Conservation (phyloP, 2,329 filamentous ascomycete species). For the Podosphaera aphanis region DNA sequence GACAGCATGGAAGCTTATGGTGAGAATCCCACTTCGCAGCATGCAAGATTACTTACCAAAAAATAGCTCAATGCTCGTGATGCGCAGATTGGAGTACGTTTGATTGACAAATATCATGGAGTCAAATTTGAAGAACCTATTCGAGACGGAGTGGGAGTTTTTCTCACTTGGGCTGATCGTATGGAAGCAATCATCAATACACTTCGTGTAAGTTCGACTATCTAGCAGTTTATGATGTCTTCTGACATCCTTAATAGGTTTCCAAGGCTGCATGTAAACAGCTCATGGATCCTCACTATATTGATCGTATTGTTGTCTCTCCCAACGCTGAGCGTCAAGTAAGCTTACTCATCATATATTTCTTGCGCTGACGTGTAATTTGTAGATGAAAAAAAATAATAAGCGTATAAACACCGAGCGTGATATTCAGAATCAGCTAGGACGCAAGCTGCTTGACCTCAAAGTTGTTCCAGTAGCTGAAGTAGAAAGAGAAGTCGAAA, state of each 20-base stretch:
- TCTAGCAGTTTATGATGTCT: background rate
- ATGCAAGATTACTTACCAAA: background rate
- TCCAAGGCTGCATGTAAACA: conserved; percentile 12
- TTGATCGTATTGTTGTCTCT: conserved; percentile 8
- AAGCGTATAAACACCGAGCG: conserved; percentile 11
- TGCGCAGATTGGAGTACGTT: background rate
- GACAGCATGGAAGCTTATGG: conserved; percentile 1
- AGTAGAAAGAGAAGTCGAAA: background rate
- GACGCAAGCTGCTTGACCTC: conserved; percentile 4
- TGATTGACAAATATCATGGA: conserved; percentile 1
- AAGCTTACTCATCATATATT: conserved; percentile 1
- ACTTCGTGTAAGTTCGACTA: background rate
- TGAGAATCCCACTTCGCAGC: background rate
- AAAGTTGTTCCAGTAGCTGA: background rate
- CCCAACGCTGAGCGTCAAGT: conserved; percentile 8
- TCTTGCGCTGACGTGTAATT: background rate
- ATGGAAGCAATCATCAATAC: conserved; percentile 2
- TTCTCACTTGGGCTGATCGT: background rate
- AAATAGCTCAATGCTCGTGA: background rate
- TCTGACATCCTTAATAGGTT: conserved; percentile 3
- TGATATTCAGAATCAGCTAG: conserved; percentile 10
- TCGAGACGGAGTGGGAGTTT: background rate
- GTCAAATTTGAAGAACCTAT: background rate
- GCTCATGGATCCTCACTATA: conserved; percentile 8
- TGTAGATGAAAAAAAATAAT: conserved; percentile 10